Evolutionary conservation across 1,284 basidiomycete species (phyloP).

Genomic region (Caloboletus inedulis): DNA sequence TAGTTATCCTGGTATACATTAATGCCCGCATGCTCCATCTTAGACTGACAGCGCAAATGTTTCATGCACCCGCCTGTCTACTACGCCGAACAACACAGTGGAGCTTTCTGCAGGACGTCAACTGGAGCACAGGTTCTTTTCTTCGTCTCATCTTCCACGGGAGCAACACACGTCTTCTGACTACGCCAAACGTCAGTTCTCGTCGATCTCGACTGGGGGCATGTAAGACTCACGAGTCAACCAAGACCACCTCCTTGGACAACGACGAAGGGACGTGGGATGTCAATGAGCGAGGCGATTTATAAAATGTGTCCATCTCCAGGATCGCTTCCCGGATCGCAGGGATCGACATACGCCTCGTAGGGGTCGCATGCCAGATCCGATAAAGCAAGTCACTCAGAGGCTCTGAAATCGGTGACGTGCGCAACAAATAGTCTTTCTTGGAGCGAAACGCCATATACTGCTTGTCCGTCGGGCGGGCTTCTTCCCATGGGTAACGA

Average conservation of each 20-base stretch:
- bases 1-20: neutral
- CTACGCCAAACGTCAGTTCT: constrained; percentile 6
- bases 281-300: constrained; percentile 35
- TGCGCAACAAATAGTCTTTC: constrained; percentile 60
- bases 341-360: constrained; percentile 53
- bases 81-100: neutral
- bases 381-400: constrained; percentile 53
- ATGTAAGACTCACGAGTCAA: constrained; percentile 16
- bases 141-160: neutral
- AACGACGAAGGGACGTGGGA: constrained; percentile 5
- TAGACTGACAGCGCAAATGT: neutral
- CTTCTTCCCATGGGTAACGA: constrained; percentile 86
- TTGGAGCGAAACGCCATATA: constrained; percentile 67
- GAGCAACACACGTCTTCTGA: constrained; percentile 15
- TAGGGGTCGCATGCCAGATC: constrained; percentile 55
- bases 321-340: constrained; percentile 59
- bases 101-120: neutral
- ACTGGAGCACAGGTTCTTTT: neutral
- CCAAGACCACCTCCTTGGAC: constrained; percentile 12
- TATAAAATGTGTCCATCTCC: constrained; percentile 64
- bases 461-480: constrained; percentile 67
- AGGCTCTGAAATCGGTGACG: constrained; percentile 64
- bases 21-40: neutral
- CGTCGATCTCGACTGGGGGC: neutral
- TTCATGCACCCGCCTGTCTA: neutral